Evolutionary conservation across 192 early-diverging fungal species (phyloP), one percentile per base, ranked within the genome.

Genomic region (Umbelopsis vinacea): DNA sequence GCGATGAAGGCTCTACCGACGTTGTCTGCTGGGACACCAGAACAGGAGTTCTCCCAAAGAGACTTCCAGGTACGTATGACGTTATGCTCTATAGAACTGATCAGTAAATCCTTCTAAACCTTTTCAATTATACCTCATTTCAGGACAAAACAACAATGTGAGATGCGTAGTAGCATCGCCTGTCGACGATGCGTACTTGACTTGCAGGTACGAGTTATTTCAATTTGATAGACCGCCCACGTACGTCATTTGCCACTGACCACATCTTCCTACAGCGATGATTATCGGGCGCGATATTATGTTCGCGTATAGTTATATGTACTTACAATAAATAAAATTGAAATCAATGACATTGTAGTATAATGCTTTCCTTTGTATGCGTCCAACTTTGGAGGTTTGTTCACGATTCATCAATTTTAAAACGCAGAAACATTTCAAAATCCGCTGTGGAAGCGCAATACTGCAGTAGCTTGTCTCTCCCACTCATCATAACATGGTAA

Each of bases 11-110:
- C 22, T 78, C 83, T 19, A 89, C 89, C 73, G 74, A 80, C 10
- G 82, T 94, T 35, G 81, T 87, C 1, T 85, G 78, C 68, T 95
- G 92, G 92, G 93, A 94, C 72, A 82, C 93, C 0, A 73, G 85
- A 22, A 89, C 88, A 4, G 92, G 90, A 15, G 46, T 29, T 9
- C 73, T 92, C 12, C 50, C 93, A 26, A 84, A 79, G 70, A 81
- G 83, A 57, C 82, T 81, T 40, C 17, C 69, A 11, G 84, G 84
- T 85, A 72, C 74, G 67, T 71, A 26, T 40, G 78, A 22, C 14
- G 14, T 4, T 76, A 14, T 19, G 23, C 33, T 52, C 33, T 40
- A 26, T 7, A 46, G 21, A 14, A 9, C 29, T 10, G 1, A 73
- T 23, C 67, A 14, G 23, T 9, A 33, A 22, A 12, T 29, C 54